Percentiles rank a stretch among this genome's conserved stretches.
Evolutionary conservation across 192 early-diverging fungal genomes (phyloP).

Genomic region (Rhizophagus sp.): DNA sequence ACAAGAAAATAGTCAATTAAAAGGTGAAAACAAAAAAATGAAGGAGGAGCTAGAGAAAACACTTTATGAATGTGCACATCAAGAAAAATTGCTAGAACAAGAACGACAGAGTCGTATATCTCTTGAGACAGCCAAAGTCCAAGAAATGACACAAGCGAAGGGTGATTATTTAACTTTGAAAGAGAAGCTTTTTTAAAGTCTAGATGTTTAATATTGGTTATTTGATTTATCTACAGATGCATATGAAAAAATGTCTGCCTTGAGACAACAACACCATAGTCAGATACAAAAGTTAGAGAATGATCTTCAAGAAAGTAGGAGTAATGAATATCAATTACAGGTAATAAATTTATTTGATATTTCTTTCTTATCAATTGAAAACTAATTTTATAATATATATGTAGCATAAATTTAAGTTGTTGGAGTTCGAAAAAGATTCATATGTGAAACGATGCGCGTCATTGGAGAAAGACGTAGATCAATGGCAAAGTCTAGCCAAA

Average conservation of each 20-base stretch:
- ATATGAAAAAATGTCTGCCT: background rate
- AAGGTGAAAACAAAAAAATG: background rate
- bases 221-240: background rate
- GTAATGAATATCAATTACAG: background rate
- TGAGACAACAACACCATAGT: background rate
- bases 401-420: background rate
- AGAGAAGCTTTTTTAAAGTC: background rate
- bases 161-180: background rate
- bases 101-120: background rate
- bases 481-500: conserved; percentile 10
- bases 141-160: background rate
- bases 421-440: background rate
- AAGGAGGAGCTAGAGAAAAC: background rate
- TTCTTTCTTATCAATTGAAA: background rate
- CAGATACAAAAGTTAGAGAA: conserved; percentile 1
- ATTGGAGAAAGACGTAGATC: background rate
- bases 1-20: background rate
- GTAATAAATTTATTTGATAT: background rate
- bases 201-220: too few species aligned
- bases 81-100: background rate
- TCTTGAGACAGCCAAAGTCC: background rate
- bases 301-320: background rate
- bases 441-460: background rate
- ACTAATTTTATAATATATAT: background rate
- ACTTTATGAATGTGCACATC: background rate